Evolutionary conservation across 768 basidiomycete genomes (phyloP), one percentile per base, ranked within the genome.

Genomic region (Tricholoma sp.): DNA sequence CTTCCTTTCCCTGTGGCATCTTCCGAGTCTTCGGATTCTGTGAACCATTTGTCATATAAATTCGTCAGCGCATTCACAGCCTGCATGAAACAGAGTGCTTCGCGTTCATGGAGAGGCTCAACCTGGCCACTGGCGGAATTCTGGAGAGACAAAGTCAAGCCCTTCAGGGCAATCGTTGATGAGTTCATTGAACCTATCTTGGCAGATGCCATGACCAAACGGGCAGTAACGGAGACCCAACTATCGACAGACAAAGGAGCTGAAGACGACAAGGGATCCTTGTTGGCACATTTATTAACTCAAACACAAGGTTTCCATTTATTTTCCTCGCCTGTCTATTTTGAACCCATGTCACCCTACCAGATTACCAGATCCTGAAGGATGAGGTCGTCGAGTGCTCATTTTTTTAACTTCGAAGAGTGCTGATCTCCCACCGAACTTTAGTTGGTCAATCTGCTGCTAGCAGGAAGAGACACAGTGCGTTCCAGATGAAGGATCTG

Each of bases 111-210:
- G 8, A 65, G 75, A 15, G 79, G 82, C 6, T 57, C 53, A 20
- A 63, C 73, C 24, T 24, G 24, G 84, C 78, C 79, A 2, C 63
- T 85, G 8, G 52, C 63, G 3, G 84, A 87, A 64, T 76, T 84
- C 47, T 79, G 74, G 73, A 65, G 66, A 36, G 81, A 85, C 65
- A 72, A 70, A 33, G 72, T 79, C 11, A 69, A 67, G 50, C 68
- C 71, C 54, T 73, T 74, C 44, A 78, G 80, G 73, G 63, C 66
- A 37, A 70, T 80, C 10, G 74, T 86, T 12, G 70, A 79, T 48
- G 72, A 63, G 11, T 83, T 81, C 62, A 70, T 85, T 37, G 74
- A 81, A 39, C 81, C 81, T 0, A 78, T 87, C 52, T 49, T 85
- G 57, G 56, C 67, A 36, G 74, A 78, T 37, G 81, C 80, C 5